Evolutionary conservation across 768 basidiomycete species (phyloP), one percentile per base, ranked within the genome.

Genomic region (Serendipita sp.): DNA sequence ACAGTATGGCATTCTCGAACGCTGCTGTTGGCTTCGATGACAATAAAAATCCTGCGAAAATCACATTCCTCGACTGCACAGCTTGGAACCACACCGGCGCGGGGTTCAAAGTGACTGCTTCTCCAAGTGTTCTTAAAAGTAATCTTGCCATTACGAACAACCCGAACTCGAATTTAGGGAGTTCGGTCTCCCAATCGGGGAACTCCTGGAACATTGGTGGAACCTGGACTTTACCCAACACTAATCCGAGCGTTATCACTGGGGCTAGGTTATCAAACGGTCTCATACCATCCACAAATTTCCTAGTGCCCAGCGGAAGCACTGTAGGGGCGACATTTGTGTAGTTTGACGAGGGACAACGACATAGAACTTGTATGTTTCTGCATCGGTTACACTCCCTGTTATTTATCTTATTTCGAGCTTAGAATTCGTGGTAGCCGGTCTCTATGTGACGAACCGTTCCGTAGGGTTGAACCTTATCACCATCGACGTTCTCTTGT

Each of bases 141-240:
- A 64, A 64, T 44, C 50, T 64, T 31, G 64, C 64, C n/a, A 37
- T 64, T 33, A 3, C 29, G 16, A 64, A 64, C 29, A 63, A 13
- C 64, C 64, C 60, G 48, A 64, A 64, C 43, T 58, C 52, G 34
- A 64, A 64, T 15, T 23, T 53, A 13, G 33, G 31, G 1, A 64
- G 64, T 33, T 58, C 48, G 27, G 64, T 48, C 27, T 63, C 34
- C 50, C 50, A 64, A 23, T 53, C 64, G n/a, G 64, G 64, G 2
- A 64, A 64, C 64, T 64, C 64, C 3, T 64, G 64, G 64, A 48
- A 64, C 33, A 64, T 48, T 13, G 64, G 64, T 40, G 48, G 48
- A 31, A 50, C 48, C n/a, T 50, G 48, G 48, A 50, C 48, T 18
- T 50, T 50, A 31, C 48, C 48, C n/a, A 50, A 50, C 48, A 50